phyloP scores from a whole-genome alignment of 129 eudicot genomes.

The Apium graveolens region DNA sequence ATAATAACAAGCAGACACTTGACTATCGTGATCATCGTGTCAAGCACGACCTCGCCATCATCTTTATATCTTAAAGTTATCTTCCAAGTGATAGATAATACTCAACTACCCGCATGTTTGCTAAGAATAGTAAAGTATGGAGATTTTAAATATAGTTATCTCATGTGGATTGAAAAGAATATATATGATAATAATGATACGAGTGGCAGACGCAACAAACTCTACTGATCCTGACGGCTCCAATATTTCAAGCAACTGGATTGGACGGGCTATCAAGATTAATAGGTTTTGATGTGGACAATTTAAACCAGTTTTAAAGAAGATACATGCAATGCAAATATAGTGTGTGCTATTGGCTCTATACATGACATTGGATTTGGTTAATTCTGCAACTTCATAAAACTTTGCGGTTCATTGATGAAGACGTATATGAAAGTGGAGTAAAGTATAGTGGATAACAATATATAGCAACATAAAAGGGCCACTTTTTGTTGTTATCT shows the following conservation, averaged over 20 bases:
- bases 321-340: background rate
- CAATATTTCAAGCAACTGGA: background rate
- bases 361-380: background rate
- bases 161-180: background rate
- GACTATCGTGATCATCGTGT: background rate
- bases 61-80: background rate
- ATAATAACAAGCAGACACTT: background rate
- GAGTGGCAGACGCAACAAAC: constrained; percentile 1
- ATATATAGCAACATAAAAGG: too few species aligned
- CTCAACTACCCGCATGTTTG: constrained; percentile 1
- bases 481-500: too few species aligned
- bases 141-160: background rate
- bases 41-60: background rate
- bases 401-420: background rate
- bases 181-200: background rate
- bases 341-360: background rate
- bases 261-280: background rate
- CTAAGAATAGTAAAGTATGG: background rate
- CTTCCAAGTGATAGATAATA: background rate
- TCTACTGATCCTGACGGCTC: background rate
- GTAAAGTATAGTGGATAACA: background rate
- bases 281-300: background rate
- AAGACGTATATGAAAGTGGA: background rate
- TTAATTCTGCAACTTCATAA: background rate
- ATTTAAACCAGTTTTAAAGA: background rate